Evolutionary conservation across 2,329 filamentous ascomycete genomes (phyloP), one percentile per base, ranked within the genome.

Genomic region (Didymella arachidicola): DNA sequence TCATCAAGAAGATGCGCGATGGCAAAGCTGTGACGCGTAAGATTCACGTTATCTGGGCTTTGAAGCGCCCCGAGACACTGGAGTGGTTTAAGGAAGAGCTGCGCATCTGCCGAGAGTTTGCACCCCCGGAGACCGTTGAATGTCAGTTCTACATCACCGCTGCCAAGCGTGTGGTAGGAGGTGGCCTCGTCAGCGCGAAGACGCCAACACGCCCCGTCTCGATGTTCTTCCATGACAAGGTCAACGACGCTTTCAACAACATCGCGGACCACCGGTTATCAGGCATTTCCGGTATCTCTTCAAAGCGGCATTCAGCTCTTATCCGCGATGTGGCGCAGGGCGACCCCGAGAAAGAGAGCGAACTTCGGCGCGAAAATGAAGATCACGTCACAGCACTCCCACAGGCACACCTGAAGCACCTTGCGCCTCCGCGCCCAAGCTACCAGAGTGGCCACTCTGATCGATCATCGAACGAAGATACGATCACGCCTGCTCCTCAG

Each of bases 81-180:
- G 92, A 97, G 74, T 98, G 94, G 94, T 98, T 97, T 83, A 91
- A 92, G 65, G 93, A 97, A 78, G 94, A 97, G 76, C 83, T 97
- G 58, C 87, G 93, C 46, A 96, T 97, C 69, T 97, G 94, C 78
- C 87, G 92, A 68, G 92, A 97, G 77, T 89, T 88, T 48, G 93
- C 94, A 10, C 94, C 94, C 1, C 90, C 91, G 0, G 92, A 95
- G 72, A 90, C 91, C 29, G 91, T 97, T 8, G 91, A 91, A 25
- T 97, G 93, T 81, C 93, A 96, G 75, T 97, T 97, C 81, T 97
- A 92, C 78, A 91, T 97, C 65, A 98, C 94, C 0, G 87, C 89
- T 1, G 86, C 92, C 7, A 89, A 90, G 66, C 82, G 88, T 47
- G 79, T 73, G 60, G 64, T 69, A 7, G 74, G 82, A 79, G 72